These are phyloP conservation scores for Zygosaccharomyces bisporus DNA, from an alignment of 805 yeast species.

Conservation along the genomic window DNA sequence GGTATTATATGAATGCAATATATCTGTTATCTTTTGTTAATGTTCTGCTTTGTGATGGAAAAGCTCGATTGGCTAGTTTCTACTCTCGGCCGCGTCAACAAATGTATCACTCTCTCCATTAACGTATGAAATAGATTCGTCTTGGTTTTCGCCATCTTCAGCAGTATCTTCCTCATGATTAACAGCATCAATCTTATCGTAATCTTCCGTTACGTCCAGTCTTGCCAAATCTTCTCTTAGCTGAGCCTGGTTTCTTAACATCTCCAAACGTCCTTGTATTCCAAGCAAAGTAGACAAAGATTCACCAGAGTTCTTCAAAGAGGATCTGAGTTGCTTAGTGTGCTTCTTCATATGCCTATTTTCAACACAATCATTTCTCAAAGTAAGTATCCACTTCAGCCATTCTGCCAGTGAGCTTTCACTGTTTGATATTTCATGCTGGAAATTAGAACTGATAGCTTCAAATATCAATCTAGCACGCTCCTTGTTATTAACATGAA, in stretches of 20 bases:
- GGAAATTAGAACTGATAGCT: conserved; percentile 44
- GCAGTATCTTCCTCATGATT: conserved; percentile 35
- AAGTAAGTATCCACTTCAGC: conserved; percentile 76
- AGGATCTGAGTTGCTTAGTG: conserved; percentile 53
- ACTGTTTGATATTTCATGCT: conserved; percentile 34
- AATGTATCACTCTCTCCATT: conserved; percentile 47
- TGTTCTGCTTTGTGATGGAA: not conserved
- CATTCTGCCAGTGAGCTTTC: conserved; percentile 45
- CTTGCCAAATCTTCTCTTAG: conserved; percentile 54
- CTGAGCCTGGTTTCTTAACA: conserved; percentile 70
- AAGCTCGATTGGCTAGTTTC: not conserved
- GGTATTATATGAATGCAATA: not conserved
- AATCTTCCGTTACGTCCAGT: conserved; percentile 35
- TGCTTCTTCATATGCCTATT: conserved; percentile 34
- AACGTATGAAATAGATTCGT: conserved; percentile 33
- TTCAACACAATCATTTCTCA: conserved; percentile 47
- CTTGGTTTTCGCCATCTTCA: conserved; percentile 40
- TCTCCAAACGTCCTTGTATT: conserved; percentile 79
- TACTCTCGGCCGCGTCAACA: conserved; percentile 38
- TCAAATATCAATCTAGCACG: conserved; percentile 45
- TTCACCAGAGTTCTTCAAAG: conserved; percentile 54
- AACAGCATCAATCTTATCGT: conserved; percentile 33
- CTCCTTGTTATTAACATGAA: conserved; percentile 39
- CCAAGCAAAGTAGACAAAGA: conserved; percentile 66
- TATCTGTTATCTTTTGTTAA: not conserved